These are phyloP conservation scores for Silene conica DNA, from an alignment of 148 eudicot species.

Conservation along the genomic window DNA sequence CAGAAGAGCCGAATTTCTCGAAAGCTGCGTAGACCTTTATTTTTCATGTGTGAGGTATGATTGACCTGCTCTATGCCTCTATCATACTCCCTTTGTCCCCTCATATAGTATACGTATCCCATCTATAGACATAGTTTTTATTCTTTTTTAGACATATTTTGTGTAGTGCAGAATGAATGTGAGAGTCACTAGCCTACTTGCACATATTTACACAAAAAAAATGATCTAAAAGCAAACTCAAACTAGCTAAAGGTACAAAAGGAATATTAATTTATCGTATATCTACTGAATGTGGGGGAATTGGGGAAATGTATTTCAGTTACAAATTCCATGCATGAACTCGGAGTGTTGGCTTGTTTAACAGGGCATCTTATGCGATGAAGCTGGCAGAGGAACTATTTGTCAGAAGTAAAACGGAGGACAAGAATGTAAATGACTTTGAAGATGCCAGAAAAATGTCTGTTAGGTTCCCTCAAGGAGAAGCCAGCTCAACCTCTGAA, in stretches of 20 bases:
- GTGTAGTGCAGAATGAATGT: not conserved
- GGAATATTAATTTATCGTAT: not conserved
- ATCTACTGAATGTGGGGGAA: not conserved
- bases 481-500: slow-evolving; percentile 81
- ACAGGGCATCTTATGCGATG: slow-evolving; percentile 91
- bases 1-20: slow-evolving; percentile 85
- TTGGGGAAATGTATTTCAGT: too few relatives aligned
- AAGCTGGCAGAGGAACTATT: slow-evolving; percentile 76
- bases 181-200: not conserved
- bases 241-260: not conserved
- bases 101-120: not conserved
- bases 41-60: slow-evolving; percentile 90
- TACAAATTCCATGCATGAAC: not conserved
- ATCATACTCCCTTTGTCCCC: not conserved
- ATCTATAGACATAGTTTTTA: not conserved
- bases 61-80: slow-evolving; percentile 1
- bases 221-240: not conserved
- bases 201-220: not conserved
- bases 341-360: slow-evolving; percentile 14
- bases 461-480: slow-evolving; percentile 73
- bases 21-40: slow-evolving; percentile 88
- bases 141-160: not conserved
- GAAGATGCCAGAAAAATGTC: slow-evolving; percentile 85
- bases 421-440: slow-evolving; percentile 54
- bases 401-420: slow-evolving; percentile 50